Conservation (phyloP, 164 flowering plant genomes). For the Berberis thunbergii region DNA sequence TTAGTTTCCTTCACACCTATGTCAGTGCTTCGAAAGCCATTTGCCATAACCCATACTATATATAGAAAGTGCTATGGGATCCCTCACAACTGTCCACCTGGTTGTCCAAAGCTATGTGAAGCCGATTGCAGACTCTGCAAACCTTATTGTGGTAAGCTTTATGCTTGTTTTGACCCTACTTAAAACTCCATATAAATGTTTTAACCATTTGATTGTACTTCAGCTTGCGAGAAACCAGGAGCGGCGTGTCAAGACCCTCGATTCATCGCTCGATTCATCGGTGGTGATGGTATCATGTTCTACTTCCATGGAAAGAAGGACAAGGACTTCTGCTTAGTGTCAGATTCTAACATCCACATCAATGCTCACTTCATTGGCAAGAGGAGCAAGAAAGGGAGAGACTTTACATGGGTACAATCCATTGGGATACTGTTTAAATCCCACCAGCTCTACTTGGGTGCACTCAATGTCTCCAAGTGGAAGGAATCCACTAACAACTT, state of each 20-base stretch:
- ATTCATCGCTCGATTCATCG: no score
- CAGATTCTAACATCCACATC: conserved; percentile 12
- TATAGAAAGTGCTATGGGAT: conserved; percentile 9
- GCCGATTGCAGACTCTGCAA: conserved; percentile 18
- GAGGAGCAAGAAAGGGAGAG: conserved; percentile 6
- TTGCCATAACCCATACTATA: conserved; percentile 13
- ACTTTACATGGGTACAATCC: conserved; percentile 15
- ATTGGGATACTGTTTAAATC: conserved; percentile 10
- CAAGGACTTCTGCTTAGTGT: conserved; percentile 14
- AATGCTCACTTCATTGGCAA: conserved; percentile 18
- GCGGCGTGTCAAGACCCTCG: conserved; percentile 16
- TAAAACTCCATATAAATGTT: not conserved
- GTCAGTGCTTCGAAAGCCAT: conserved; percentile 11
- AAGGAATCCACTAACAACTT: conserved; percentile 5
- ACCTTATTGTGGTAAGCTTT: conserved; percentile 19
- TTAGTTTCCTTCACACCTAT: conserved; percentile 6
- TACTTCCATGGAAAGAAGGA: conserved; percentile 21
- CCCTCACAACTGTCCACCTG: conserved; percentile 15
- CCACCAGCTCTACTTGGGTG: conserved; percentile 8
- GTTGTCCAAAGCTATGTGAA: conserved; percentile 20
- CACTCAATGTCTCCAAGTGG: conserved; percentile 11
- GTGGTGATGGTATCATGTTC: conserved; percentile 16
- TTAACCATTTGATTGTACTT: not conserved
- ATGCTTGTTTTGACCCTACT: not conserved
- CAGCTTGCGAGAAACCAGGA: conserved; percentile 17